A percentile compares a stretch with the other conserved stretches of the same genome.
phyloP scores from a whole-genome alignment of 345 rosid species.

The Acer saccharum region DNA sequence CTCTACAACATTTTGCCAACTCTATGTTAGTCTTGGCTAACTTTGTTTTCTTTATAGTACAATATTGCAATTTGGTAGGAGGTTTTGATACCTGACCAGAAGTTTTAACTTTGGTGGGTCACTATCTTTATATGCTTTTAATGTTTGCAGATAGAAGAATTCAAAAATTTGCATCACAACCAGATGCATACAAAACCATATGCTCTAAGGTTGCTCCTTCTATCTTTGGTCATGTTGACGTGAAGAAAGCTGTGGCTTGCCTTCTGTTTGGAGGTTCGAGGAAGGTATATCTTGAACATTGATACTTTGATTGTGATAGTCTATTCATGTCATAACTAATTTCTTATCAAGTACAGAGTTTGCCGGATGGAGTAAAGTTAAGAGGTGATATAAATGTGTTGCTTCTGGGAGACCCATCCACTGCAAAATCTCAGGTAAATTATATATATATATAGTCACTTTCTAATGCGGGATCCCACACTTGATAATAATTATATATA shows the following conservation, averaged over 20 bases:
- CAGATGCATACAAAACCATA: slow-evolving; percentile 55
- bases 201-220: slow-evolving; percentile 94
- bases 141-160: slow-evolving; percentile 73
- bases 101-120: neutral
- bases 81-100: neutral
- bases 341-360: slow-evolving; percentile 41
- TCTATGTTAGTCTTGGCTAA: neutral
- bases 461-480: too few species aligned
- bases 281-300: slow-evolving; percentile 50
- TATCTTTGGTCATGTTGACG: slow-evolving; percentile 87
- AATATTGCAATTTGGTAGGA: neutral
- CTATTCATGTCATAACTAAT: slow-evolving; percentile 12
- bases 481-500: too few species aligned
- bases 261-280: slow-evolving; percentile 97
- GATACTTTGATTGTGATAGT: slow-evolving; percentile 1
- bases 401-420: slow-evolving; percentile 96
- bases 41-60: neutral
- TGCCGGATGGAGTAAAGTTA: slow-evolving; percentile 93
- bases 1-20: neutral
- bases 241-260: slow-evolving; percentile 91
- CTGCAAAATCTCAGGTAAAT: slow-evolving; percentile 93
- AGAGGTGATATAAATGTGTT: slow-evolving; percentile 96
- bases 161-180: slow-evolving; percentile 71
- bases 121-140: neutral
- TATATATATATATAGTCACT: neutral